Base-by-base conservation (phyloP, 768 basidiomycete species). In the Mycena albidolilacea region DNA sequence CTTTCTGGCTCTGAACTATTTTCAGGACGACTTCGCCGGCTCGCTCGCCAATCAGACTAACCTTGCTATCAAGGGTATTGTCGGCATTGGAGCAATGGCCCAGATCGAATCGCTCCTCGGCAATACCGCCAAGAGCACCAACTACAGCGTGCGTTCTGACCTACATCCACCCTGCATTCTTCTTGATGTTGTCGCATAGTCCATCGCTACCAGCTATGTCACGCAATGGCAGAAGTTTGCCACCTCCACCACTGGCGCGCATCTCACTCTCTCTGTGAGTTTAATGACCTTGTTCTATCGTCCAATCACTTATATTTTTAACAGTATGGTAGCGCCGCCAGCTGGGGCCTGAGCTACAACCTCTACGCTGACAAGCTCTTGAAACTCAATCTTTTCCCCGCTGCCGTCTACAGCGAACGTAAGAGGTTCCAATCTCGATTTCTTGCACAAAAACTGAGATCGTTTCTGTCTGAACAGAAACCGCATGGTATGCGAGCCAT, bases 51-150 rank as follows among this genome's bases (percentile, higher is more conserved):
- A 93, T 74, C 90, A 91, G 77, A 92, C 91, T 8, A 92, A 92
- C 76, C 84, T 92, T 38, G 92, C 91, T 4, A 89, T 92, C 80
- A 93, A 93, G 76, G 92, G 92, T 37, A 91, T 92, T 69, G 82
- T 92, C 58, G 91, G 90, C 11, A 91, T 93, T 77, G 82, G 87
- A 70, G 91, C 90, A 1, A 92, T 93, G 90, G 84, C 88, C 6
- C 81, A 88, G 70, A 90, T 93, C 43, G 84, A 85, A 5, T 72
- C 79, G 1, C 76, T 87, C 17, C 76, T 88, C n/a, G 88, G 87
- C 0, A 80, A 87, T 66, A 78, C 76, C 0, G 74, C 75, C 9
- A 82, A 80, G 69, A 82, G 82, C 46, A 76, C 78, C 10, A 86
- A 86, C 72, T 89, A 88, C 72, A 86, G 84, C 55, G 84, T 72